Evolutionary conservation across 495 filamentous ascomycete species (phyloP).

Genomic region (Penicillium manginii): DNA sequence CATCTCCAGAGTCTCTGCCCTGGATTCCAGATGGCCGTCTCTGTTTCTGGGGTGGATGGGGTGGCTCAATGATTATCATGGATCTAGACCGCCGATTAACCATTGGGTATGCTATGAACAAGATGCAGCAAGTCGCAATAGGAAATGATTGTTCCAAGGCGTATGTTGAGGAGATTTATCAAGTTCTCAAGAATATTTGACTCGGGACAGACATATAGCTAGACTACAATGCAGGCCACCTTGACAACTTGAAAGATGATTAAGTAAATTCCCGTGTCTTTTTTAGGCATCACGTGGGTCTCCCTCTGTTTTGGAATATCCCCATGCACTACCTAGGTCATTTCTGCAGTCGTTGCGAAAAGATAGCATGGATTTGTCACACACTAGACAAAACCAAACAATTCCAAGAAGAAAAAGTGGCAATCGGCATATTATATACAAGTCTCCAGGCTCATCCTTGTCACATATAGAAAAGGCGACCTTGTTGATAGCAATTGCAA

Average conservation of each 20-base stretch:
- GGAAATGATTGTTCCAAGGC: conserved; percentile 34
- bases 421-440: too few relatives aligned
- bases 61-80: conserved; percentile 47
- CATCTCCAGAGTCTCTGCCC: conserved; percentile 13
- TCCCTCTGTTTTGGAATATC: too few relatives aligned
- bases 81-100: conserved; percentile 45
- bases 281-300: too few relatives aligned
- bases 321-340: too few relatives aligned
- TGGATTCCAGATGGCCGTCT: conserved; percentile 38
- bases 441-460: too few relatives aligned
- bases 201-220: background rate
- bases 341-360: too few relatives aligned
- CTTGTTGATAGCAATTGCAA: too few relatives aligned
- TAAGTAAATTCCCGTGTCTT: too few relatives aligned
- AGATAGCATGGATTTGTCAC: too few relatives aligned
- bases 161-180: conserved; percentile 43
- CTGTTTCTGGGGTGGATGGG: conserved; percentile 49
- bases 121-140: conserved; percentile 33
- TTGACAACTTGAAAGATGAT: too few relatives aligned
- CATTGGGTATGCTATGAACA: conserved; percentile 50
- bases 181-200: conserved; percentile 22
- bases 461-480: background rate
- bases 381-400: too few relatives aligned
- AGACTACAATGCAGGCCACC: background rate
- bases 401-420: too few relatives aligned